Evolutionary conservation across 495 filamentous ascomycete species (phyloP), one percentile per base, ranked within the genome.

Genomic region (Penicillium salamii): DNA sequence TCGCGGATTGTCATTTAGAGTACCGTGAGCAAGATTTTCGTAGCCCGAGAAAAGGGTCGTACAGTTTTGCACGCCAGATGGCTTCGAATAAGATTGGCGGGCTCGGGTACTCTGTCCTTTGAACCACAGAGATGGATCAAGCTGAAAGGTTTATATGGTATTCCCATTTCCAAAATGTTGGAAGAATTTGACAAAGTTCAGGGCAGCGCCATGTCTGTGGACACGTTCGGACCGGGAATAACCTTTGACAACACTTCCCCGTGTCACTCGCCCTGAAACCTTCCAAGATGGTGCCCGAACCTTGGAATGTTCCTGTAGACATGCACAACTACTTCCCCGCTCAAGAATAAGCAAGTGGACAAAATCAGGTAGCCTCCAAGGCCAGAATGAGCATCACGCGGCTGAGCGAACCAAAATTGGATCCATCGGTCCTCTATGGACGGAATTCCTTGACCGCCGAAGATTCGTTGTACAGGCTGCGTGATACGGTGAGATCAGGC

Each of bases 401-500:
- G 51, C 48, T 55, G 43, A 50, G 36, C 13, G 26, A 13, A 24
- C 31, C 9, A 23, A 50, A n/a, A 17, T 34, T 32, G 39, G n/a
- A 24, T 33, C 18, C n/a, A 32, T 35, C 41, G 35, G 31, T 53
- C 31, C 18, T 41, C 43, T 52, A 45, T 41, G 48, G 46, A 54
- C 49, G 51, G 36, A 46, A 29, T 11, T 58, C 28, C 24, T 35
- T 55, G 33, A 28, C 26, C 21, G 12, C 14, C 50, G 23, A 46
- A 7, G 12, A 46, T 43, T 38, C 7, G 58, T 64, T 53, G 58
- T 46, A 64, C 58, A 54, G 35, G 1, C 19, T 50, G 53, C 38
- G 61, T 64, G 54, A 59, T 48, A 64, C 58, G 20, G 54, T 61
- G 50, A 61, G 61, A 59, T 64, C 50, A 32, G 39, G 31, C 38